A percentile compares a stretch with the other conserved stretches of the same genome.
Conservation (phyloP, 495 filamentous ascomycete species). For the Chaetomium fimeti region DNA sequence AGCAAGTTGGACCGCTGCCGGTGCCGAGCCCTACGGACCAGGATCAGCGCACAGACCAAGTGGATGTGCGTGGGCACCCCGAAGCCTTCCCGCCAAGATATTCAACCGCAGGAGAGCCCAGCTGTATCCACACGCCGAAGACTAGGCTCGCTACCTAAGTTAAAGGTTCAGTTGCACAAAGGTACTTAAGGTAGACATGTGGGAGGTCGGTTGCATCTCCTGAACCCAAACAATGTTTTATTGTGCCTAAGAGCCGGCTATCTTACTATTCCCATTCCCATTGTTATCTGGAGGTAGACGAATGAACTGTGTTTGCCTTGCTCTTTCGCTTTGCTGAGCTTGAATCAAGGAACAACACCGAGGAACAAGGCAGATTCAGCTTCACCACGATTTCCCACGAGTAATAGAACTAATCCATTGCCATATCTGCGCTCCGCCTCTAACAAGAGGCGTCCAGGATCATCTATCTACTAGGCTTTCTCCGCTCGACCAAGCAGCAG, state of each 20-base stretch:
- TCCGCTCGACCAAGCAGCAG: slow-evolving; percentile 6
- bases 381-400: no score
- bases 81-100: neutral
- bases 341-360: neutral
- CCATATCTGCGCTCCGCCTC: slow-evolving; percentile 6
- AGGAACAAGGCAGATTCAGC: neutral
- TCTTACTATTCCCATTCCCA: no score
- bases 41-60: neutral
- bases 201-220: no score
- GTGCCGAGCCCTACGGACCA: slow-evolving; percentile 17
- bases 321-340: no score
- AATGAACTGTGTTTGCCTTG: no score
- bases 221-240: no score
- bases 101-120: neutral
- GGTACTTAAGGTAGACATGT: no score
- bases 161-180: no score
- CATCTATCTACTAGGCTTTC: slow-evolving; percentile 6
- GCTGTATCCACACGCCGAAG: neutral
- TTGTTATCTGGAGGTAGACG: no score
- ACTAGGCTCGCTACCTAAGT: no score
- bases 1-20: slow-evolving; percentile 30
- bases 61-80: neutral
- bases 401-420: neutral
- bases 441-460: neutral
- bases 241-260: no score